These are phyloP conservation scores for Aspergillus terreus DNA, from an alignment of 2,329 filamentous ascomycete genomes.

Conservation along the genomic window DNA sequence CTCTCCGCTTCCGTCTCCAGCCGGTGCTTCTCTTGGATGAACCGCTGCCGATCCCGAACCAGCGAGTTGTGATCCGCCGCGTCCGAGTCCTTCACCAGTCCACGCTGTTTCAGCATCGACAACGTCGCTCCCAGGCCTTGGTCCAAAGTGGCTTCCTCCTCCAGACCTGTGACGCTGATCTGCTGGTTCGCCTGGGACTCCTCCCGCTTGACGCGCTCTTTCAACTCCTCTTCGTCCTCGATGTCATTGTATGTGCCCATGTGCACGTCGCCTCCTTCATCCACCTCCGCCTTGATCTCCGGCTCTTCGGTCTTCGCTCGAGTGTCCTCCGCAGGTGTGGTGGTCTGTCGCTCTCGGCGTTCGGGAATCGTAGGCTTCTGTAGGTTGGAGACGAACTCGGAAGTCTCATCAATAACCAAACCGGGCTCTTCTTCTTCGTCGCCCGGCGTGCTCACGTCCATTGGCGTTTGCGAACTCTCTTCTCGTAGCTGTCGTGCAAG, in stretches of 20 bases:
- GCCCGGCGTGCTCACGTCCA: constrained; percentile 59
- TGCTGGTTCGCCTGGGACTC: constrained; percentile 42
- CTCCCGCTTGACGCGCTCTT: constrained; percentile 50
- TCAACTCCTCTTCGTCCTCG: constrained; percentile 46
- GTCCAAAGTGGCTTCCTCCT: constrained; percentile 77
- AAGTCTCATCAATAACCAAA: constrained; percentile 91
- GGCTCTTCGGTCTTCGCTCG: constrained; percentile 17
- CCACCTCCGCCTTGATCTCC: constrained; percentile 25
- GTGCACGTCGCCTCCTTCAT: constrained; percentile 52
- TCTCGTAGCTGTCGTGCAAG: constrained; percentile 74
- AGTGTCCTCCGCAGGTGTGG: constrained; percentile 32
- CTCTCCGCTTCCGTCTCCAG: constrained; percentile 76
- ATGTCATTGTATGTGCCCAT: constrained; percentile 54
- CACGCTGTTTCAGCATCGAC: constrained; percentile 77
- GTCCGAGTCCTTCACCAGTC: constrained; percentile 66
- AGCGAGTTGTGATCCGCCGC: constrained; percentile 63
- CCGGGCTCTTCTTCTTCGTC: constrained; percentile 56
- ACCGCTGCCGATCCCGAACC: constrained; percentile 69
- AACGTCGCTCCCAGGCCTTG: constrained; percentile 79
- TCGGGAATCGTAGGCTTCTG: constrained; percentile 62
- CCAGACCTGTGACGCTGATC: constrained; percentile 65
- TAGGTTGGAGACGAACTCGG: constrained; percentile 86
- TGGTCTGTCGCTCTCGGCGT: constrained; percentile 41
- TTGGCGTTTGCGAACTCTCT: constrained; percentile 50
- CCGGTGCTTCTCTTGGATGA: constrained; percentile 74